A percentile compares a stretch with the other conserved stretches of the same genome.
Conservation (phyloP, 2,329 filamentous ascomycete genomes). For the Aschersonia sp. region DNA sequence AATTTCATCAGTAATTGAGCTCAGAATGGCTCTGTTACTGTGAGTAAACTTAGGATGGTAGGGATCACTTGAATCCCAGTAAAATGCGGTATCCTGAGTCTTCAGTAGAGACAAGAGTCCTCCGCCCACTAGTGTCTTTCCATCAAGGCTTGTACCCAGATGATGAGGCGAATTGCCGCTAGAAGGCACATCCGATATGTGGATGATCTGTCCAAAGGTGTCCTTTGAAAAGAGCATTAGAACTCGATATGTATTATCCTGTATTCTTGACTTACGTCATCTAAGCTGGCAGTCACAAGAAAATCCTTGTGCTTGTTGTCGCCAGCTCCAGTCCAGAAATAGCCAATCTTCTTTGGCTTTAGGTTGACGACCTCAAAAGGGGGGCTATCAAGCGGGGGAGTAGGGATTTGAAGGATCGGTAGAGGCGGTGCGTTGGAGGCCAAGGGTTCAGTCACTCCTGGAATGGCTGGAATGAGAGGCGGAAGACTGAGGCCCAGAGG, state of each 20-base stretch:
- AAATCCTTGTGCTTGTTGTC: conserved; percentile 47
- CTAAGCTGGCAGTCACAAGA: conserved; percentile 41
- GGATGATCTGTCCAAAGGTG: conserved; percentile 44
- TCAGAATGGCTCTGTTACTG: conserved; percentile 42
- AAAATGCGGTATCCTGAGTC: conserved; percentile 46
- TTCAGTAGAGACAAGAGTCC: conserved; percentile 44
- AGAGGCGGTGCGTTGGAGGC: conserved; percentile 33
- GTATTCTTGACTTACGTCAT: conserved; percentile 27
- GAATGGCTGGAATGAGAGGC: conserved; percentile 42
- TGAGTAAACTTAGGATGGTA: conserved; percentile 44
- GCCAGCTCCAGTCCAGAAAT: conserved; percentile 47
- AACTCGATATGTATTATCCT: background rate
- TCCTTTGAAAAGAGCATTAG: conserved; percentile 20
- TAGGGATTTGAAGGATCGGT: conserved; percentile 43
- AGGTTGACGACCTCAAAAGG: conserved; percentile 37
- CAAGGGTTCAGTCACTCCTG: conserved; percentile 43
- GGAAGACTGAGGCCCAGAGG: conserved; percentile 24
- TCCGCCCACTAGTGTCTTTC: conserved; percentile 41
- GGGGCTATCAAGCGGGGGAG: conserved; percentile 39
- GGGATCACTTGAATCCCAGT: conserved; percentile 44
- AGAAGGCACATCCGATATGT: conserved; percentile 40
- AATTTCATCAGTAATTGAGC: conserved; percentile 47
- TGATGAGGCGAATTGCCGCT: conserved; percentile 49
- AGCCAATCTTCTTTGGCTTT: conserved; percentile 51
- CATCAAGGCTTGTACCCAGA: conserved; percentile 36